phyloP scores from a whole-genome alignment of 1,284 basidiomycete genomes.

The Earliella scabrosa region DNA sequence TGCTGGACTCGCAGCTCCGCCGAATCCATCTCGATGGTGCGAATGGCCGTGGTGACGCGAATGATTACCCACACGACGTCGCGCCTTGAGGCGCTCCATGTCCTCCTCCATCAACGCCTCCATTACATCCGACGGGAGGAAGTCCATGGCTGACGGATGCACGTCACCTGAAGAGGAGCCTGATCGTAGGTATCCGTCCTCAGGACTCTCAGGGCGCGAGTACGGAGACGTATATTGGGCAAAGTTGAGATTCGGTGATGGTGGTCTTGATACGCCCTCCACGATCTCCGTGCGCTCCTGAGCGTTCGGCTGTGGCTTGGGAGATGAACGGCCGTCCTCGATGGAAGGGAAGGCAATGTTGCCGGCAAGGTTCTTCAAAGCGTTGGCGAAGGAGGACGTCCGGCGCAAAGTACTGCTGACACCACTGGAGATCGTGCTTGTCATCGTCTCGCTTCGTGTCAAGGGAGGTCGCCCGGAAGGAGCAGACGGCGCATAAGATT shows the following conservation, averaged over 20 bases:
- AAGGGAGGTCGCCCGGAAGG: conserved; percentile 50
- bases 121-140: conserved; percentile 76
- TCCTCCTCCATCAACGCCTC: conserved; percentile 90
- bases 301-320: conserved; percentile 35
- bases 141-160: conserved; percentile 46
- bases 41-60: conserved; percentile 35
- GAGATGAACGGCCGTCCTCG: conserved; percentile 58
- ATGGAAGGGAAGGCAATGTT: conserved; percentile 67
- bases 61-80: conserved; percentile 51
- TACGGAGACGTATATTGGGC: conserved; percentile 81
- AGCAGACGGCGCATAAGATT: conserved; percentile 42
- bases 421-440: conserved; percentile 57
- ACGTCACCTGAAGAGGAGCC: conserved; percentile 26
- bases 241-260: conserved; percentile 76
- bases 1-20: conserved; percentile 63
- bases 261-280: conserved; percentile 62
- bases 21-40: conserved; percentile 17
- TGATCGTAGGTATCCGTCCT: conserved; percentile 22
- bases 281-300: conserved; percentile 35
- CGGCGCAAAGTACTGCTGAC: conserved; percentile 74
- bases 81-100: conserved; percentile 81
- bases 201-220: conserved; percentile 52
- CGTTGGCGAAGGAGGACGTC: conserved; percentile 85
- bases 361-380: conserved; percentile 78
- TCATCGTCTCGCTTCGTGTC: conserved; percentile 65